Evolutionary conservation across 1,284 basidiomycete species (phyloP), one percentile per base, ranked within the genome.

Genomic region (Rhodotorula sp.): DNA sequence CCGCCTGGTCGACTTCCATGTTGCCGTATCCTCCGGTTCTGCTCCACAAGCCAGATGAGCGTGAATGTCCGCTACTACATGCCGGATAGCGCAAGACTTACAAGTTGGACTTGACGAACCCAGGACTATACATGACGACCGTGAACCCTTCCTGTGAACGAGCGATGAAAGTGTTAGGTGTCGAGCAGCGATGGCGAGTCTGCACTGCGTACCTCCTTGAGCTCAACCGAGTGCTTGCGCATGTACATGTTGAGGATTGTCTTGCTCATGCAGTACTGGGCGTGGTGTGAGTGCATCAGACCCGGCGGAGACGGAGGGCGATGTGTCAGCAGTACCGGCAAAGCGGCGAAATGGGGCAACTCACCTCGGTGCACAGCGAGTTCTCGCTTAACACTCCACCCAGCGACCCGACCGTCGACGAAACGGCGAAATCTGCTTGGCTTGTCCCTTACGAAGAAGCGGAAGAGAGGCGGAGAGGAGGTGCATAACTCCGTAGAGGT

Each of bases 161-260:
- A 51, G 2, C 22, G n/a, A 27, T 2, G 11, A 6, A 10, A 27
- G 10, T 10, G 49, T 49, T 22, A 49, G 49, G n/a, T n/a, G n/a
- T n/a, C n/a, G n/a, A 10, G n/a, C 22, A 27, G 27, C n/a, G 27
- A 29, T n/a, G n/a, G n/a, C n/a, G n/a, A n/a, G n/a, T n/a, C n/a
- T n/a, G 49, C 10, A 44, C 19, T 3, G 11, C 49, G 6, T 27
- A 51, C 49, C 8, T 46, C 36, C 2, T 52, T 55, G 48, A 67
- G 59, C 59, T 67, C 65, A 1, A 32, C 27, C 6, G 65, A 51
- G 22, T 67, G 59, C 55, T 71, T 71, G 55, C 52, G 48, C 8
- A 55, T 53, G 24, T 44, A 65, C 70, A 71, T 71, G 62, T 71
- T 67, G 48, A 65, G 51, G 0, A 59, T 62, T 10, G 66, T 55